Conservation (phyloP, 2,329 filamentous ascomycete species). For the Neofusicoccum ribis region DNA sequence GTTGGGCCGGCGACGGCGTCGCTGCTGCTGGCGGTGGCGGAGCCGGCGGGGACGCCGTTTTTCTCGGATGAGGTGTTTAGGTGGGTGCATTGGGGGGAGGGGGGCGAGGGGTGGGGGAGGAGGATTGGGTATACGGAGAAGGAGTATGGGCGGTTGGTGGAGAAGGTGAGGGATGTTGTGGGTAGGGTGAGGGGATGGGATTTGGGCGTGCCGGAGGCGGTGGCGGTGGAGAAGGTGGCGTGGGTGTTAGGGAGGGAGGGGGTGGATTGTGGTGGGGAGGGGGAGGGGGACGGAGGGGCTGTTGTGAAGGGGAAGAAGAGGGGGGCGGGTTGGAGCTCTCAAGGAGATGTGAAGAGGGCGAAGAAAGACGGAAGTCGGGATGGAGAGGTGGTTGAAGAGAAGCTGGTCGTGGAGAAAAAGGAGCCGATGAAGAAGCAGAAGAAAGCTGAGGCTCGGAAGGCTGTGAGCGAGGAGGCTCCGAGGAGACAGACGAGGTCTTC, state of each 20-base stretch:
- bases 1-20: slow-evolving; percentile 80
- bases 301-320: neutral
- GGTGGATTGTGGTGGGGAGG: slow-evolving; percentile 27
- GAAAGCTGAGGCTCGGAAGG: slow-evolving; percentile 25
- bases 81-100: slow-evolving; percentile 61
- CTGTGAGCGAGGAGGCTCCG: slow-evolving; percentile 25
- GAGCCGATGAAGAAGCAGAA: slow-evolving; percentile 18
- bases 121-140: too few relatives aligned
- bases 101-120: too few relatives aligned
- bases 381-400: neutral
- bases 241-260: too few relatives aligned
- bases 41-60: slow-evolving; percentile 64
- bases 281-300: neutral
- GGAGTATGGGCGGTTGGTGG: too few relatives aligned
- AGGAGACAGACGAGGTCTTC: slow-evolving; percentile 25
- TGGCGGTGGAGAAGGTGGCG: too few relatives aligned
- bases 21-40: slow-evolving; percentile 67
- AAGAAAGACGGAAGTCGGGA: neutral
- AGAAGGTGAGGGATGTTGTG: too few relatives aligned
- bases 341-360: neutral
- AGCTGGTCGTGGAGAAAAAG: neutral
- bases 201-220: too few relatives aligned
- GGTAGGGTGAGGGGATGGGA: too few relatives aligned
- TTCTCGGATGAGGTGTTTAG: slow-evolving; percentile 79
- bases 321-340: neutral